Conservation (phyloP, 345 rosid species). For the Pseudoturritis turrita region DNA sequence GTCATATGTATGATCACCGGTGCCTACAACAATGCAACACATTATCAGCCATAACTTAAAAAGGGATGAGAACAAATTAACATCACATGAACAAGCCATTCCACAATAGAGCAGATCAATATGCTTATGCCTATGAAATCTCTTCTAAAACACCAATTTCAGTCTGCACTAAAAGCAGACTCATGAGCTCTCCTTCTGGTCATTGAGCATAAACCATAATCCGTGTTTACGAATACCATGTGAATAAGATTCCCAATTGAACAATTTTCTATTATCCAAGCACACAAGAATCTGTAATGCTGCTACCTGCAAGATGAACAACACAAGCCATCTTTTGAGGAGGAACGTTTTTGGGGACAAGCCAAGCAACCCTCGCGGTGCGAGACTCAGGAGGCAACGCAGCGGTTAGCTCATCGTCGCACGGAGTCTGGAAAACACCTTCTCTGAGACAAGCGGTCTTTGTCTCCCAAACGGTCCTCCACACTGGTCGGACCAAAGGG, state of each 20-base stretch:
- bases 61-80: not conserved
- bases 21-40: slow-evolving; percentile 51
- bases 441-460: slow-evolving; percentile 67
- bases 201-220: not conserved
- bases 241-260: not conserved
- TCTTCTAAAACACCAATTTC: not conserved
- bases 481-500: slow-evolving; percentile 55
- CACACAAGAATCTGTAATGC: not conserved
- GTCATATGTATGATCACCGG: slow-evolving; percentile 90
- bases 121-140: not conserved
- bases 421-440: slow-evolving; percentile 82
- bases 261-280: not conserved
- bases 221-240: not conserved
- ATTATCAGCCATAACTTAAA: not conserved
- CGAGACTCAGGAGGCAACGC: slow-evolving; percentile 92
- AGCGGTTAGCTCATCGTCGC: slow-evolving; percentile 65
- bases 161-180: not conserved
- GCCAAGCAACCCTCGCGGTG: slow-evolving; percentile 84
- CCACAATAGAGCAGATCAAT: not conserved
- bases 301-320: slow-evolving; percentile 95
- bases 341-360: slow-evolving; percentile 62
- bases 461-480: slow-evolving; percentile 94
- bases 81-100: slow-evolving; percentile 1
- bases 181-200: not conserved
- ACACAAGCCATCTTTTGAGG: slow-evolving; percentile 94